Conservation (phyloP, 1,284 basidiomycete species). For the Tranzscheliella williamsii region DNA sequence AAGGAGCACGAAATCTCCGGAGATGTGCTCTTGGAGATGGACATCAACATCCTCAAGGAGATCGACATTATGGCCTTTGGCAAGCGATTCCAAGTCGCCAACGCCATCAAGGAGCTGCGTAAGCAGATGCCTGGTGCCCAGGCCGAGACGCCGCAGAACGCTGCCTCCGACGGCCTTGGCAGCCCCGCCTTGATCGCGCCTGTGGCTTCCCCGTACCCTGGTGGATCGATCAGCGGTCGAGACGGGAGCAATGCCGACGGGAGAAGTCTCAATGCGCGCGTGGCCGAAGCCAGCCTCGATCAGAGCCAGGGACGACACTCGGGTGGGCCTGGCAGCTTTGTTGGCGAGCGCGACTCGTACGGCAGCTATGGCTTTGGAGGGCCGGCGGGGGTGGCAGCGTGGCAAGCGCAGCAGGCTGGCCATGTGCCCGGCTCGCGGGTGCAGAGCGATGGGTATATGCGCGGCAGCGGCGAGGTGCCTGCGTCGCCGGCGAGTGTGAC, state of each 20-base stretch:
- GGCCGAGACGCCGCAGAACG: conserved; percentile 8
- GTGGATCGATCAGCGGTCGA: conserved; percentile 12
- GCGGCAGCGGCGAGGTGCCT: conserved; percentile 22
- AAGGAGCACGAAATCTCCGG: conserved; percentile 89
- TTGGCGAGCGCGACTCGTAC: conserved; percentile 18
- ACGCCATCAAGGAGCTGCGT: conserved; percentile 86
- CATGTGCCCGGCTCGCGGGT: conserved; percentile 15
- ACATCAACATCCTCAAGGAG: conserved; percentile 90
- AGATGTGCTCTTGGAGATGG: conserved; percentile 91
- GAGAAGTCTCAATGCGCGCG: conserved; percentile 26
- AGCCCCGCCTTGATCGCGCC: conserved; percentile 29
- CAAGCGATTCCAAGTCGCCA: conserved; percentile 87
- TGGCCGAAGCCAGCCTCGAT: conserved; percentile 31
- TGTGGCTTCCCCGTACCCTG: conserved; percentile 17
- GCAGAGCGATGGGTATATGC: conserved; percentile 18
- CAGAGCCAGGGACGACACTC: conserved; percentile 19
- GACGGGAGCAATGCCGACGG: conserved; percentile 33
- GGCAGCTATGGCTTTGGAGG: conserved; percentile 10
- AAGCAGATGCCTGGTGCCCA: conserved; percentile 20
- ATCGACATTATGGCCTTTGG: conserved; percentile 93
- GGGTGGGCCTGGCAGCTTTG: conserved; percentile 24
- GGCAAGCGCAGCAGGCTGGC: conserved; percentile 44
- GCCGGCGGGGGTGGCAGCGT: conserved; percentile 28
- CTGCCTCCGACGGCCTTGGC: conserved; percentile 15
- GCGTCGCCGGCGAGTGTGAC: conserved; percentile 10